phyloP scores from a whole-genome alignment of 352 stramenopile species.

The Pythium plurisporium region DNA sequence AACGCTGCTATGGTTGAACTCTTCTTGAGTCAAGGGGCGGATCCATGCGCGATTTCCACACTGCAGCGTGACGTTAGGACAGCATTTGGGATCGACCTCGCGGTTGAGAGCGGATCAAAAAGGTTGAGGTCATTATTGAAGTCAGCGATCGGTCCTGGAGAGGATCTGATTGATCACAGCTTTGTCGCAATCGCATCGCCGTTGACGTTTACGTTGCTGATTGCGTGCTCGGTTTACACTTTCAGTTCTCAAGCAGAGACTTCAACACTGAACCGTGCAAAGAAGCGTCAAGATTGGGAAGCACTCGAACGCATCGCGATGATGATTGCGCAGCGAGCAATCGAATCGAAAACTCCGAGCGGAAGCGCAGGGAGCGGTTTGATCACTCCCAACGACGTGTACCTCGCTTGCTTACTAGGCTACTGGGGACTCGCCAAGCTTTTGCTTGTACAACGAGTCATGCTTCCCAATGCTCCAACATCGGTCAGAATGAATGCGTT shows the following conservation, averaged over 20 bases:
- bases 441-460: slow-evolving; percentile 46
- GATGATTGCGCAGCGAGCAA: slow-evolving; percentile 29
- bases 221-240: slow-evolving; percentile 24
- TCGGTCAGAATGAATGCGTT: slow-evolving; percentile 38
- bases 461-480: slow-evolving; percentile 35
- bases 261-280: slow-evolving; percentile 1
- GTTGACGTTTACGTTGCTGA: slow-evolving; percentile 42
- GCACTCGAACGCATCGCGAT: slow-evolving; percentile 36
- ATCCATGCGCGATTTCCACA: slow-evolving; percentile 38
- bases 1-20: slow-evolving; percentile 43
- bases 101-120: neutral
- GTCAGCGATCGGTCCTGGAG: slow-evolving; percentile 1
- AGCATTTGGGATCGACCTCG: slow-evolving; percentile 32
- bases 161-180: slow-evolving; percentile 12
- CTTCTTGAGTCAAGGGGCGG: slow-evolving; percentile 35
- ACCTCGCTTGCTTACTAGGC: slow-evolving; percentile 37
- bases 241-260: slow-evolving; percentile 28
- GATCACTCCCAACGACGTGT: slow-evolving; percentile 45
- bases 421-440: slow-evolving; percentile 46
- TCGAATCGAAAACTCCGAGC: slow-evolving; percentile 26
- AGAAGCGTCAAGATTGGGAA: slow-evolving; percentile 34
- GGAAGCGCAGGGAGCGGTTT: slow-evolving; percentile 32
- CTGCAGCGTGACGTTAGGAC: slow-evolving; percentile 29
- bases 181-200: slow-evolving; percentile 30
- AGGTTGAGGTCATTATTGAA: neutral